phyloP scores from a whole-genome alignment of 2,329 filamentous ascomycete species.

The Huntiella abstrusa region DNA sequence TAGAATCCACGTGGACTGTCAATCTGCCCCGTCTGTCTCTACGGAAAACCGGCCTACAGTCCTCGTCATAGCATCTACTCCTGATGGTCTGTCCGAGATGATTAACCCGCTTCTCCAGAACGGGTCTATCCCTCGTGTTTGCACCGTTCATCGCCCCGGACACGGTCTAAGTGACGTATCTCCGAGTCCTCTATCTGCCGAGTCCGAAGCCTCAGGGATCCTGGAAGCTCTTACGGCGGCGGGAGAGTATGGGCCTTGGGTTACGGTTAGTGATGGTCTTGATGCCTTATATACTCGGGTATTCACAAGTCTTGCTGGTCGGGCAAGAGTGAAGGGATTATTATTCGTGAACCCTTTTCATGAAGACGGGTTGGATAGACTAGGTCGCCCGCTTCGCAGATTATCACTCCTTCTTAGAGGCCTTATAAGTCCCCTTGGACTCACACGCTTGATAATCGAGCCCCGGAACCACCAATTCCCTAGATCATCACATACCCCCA shows the following conservation, averaged over 20 bases:
- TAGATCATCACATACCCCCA: slow-evolving; percentile 59
- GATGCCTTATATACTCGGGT: slow-evolving; percentile 81
- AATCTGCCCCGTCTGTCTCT: slow-evolving; percentile 15
- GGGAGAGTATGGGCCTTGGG: slow-evolving; percentile 74
- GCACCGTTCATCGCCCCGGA: slow-evolving; percentile 87
- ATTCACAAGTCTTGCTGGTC: slow-evolving; percentile 67
- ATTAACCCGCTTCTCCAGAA: slow-evolving; percentile 58
- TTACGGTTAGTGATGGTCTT: slow-evolving; percentile 69
- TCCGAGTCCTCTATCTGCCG: slow-evolving; percentile 79
- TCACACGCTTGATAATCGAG: slow-evolving; percentile 63
- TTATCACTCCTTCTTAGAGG: slow-evolving; percentile 7
- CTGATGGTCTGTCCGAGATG: slow-evolving; percentile 62
- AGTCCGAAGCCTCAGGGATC: slow-evolving; percentile 77
- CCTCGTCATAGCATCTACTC: slow-evolving; percentile 33
- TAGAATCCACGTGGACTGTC: slow-evolving; percentile 67
- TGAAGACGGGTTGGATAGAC: slow-evolving; percentile 27
- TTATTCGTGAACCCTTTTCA: slow-evolving; percentile 78
- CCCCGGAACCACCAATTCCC: slow-evolving; percentile 43
- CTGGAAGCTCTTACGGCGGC: slow-evolving; percentile 67
- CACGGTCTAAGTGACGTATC: slow-evolving; percentile 78
- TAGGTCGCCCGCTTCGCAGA: slow-evolving; percentile 2
- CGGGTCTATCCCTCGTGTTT: slow-evolving; percentile 72
- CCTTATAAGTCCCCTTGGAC: slow-evolving; percentile 65
- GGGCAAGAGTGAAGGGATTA: slow-evolving; percentile 49
- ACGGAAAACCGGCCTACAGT: background rate